phyloP scores from a whole-genome alignment of 768 basidiomycete genomes.

The Panaeolus papilionaceus region DNA sequence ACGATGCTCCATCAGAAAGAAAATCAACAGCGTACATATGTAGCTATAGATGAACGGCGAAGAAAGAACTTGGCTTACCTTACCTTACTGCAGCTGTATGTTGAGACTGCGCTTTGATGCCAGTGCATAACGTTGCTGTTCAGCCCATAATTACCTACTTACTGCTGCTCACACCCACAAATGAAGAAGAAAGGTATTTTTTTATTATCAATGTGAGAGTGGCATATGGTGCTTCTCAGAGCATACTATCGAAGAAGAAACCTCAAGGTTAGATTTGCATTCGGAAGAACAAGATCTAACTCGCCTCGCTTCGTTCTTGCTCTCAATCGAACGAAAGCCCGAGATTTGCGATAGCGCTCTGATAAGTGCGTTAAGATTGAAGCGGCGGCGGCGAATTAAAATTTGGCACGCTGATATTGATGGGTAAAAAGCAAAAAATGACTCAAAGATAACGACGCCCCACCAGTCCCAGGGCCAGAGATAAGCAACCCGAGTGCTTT shows the following conservation, averaged over 20 bases:
- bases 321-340: neutral
- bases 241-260: neutral
- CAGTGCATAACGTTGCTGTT: neutral
- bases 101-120: neutral
- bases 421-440: neutral
- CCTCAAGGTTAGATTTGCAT: neutral
- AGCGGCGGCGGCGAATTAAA: neutral
- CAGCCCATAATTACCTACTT: neutral
- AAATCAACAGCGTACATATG: neutral
- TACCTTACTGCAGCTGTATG: neutral
- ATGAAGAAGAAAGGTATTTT: neutral
- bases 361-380: slow-evolving; percentile 8
- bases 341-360: neutral
- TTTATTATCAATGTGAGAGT: too few species aligned
- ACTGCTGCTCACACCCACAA: neutral
- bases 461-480: neutral
- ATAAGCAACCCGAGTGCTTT: neutral
- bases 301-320: neutral
- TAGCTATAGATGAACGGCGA: neutral
- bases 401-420: neutral
- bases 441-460: neutral
- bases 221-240: neutral
- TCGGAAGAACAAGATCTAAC: neutral
- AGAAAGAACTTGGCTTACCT: neutral
- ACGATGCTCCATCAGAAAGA: neutral